Conservation (phyloP, 129 eudicot genomes). For the Lactuca sativa region DNA sequence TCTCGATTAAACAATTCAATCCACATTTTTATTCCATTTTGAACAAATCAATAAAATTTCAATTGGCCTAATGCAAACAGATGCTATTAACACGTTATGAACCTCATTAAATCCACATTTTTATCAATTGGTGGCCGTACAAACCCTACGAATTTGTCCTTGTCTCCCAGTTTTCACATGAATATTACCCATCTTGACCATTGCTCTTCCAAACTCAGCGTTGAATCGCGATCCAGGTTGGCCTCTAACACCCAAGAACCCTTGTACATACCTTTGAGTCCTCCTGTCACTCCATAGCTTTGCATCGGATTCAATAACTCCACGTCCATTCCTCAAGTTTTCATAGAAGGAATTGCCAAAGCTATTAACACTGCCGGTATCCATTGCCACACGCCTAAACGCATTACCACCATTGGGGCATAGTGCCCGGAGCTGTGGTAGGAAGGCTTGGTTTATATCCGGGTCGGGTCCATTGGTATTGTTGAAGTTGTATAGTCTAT, state of each 20-base stretch:
- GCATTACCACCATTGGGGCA: conserved; percentile 57
- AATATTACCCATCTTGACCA: conserved; percentile 75
- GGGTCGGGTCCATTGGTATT: conserved; percentile 53
- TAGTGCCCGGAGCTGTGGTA: conserved; percentile 48
- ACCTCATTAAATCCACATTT: background rate
- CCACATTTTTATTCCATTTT: background rate
- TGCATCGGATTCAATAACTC: conserved; percentile 68
- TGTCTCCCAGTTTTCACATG: conserved; percentile 56
- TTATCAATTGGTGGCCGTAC: conserved; percentile 50
- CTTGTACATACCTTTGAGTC: conserved; percentile 47
- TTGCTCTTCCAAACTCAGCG: conserved; percentile 59
- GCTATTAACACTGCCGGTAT: conserved; percentile 44
- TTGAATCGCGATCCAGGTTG: conserved; percentile 44
- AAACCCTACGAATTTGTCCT: conserved; percentile 75
- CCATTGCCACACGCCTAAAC: conserved; percentile 47
- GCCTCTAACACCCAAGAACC: conserved; percentile 53
- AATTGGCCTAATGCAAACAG: background rate
- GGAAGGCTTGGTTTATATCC: conserved; percentile 44
- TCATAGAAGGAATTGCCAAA: conserved; percentile 53
- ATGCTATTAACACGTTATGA: background rate
- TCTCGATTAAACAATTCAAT: background rate
- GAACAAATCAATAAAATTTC: conserved; percentile 6
- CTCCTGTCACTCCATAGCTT: conserved; percentile 52
- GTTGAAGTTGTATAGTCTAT: conserved; percentile 73
- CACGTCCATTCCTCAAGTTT: conserved; percentile 55